phyloP scores from a whole-genome alignment of 78 protist species.

The Neovahlkampfia damariscottae region DNA sequence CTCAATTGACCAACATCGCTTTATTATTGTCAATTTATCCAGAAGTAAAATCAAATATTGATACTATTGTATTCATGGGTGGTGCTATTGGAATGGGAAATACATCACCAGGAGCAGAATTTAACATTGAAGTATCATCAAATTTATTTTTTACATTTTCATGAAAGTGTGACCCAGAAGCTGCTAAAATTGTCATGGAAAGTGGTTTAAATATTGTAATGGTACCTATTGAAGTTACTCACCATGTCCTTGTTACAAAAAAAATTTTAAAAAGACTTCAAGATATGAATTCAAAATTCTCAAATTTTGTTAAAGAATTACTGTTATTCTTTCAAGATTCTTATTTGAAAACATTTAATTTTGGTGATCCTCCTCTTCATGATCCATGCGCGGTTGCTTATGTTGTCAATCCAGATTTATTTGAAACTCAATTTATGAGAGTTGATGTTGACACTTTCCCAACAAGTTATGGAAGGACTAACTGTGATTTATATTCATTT shows the following conservation, averaged over 20 bases:
- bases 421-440: constrained; percentile 31
- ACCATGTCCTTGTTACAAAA: constrained; percentile 38
- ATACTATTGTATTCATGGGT: constrained; percentile 55
- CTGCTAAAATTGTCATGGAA: constrained; percentile 57
- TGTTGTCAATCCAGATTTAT: constrained; percentile 52
- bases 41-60: constrained; percentile 35
- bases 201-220: constrained; percentile 44
- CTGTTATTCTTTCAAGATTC: constrained; percentile 49
- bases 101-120: constrained; percentile 64
- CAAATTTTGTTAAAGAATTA: constrained; percentile 25
- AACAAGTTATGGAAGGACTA: constrained; percentile 35
- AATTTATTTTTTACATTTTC: too few species aligned
- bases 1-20: constrained; percentile 66
- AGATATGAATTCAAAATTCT: constrained; percentile 11
- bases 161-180: constrained; percentile 76
- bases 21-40: constrained; percentile 45
- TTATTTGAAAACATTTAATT: constrained; percentile 32
- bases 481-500: constrained; percentile 42
- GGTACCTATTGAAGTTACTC: constrained; percentile 77
- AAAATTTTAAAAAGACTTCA: constrained; percentile 24
- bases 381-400: constrained; percentile 74
- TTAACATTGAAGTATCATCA: constrained; percentile 43
- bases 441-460: constrained; percentile 61
- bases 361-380: constrained; percentile 64
- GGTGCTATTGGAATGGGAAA: constrained; percentile 63